Evolutionary conservation across 345 rosid species (phyloP), one percentile per base, ranked within the genome.

Genomic region (Chamaenerion angustifolium): DNA sequence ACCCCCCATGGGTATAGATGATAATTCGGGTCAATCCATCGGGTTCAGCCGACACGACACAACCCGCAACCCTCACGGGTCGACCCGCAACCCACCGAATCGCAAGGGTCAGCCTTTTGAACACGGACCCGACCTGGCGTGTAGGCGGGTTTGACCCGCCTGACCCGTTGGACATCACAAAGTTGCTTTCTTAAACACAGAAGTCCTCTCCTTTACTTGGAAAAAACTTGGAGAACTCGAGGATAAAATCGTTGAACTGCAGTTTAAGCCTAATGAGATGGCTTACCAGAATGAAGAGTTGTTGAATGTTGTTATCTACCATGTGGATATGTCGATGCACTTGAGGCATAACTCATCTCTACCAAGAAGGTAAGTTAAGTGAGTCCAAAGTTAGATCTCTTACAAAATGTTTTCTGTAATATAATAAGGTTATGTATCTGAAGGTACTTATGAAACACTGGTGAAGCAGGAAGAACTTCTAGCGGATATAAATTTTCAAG

Each of bases 261-360:
- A 78, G 44, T 67, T 72, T 16, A 90, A 74, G 69, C 72, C 85
- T 49, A 56, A 54, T 47, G 73, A 71, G 60, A 81, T 90, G 96
- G 87, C 98, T 27, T 72, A 40, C 51, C 89, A 83, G 74, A 83
- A 90, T 68, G 93, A 83, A 71, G 89, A 83, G 71, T 60, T 90
- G 72, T 71, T 86, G 58, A 66, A 80, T 66, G 87, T 80, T 64
- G 89, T 95, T 66, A 81, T 86, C 51, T 83, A 56, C 71, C 92
- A 85, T 6, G 87, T 86, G 55, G 83, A n/a, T n/a, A n/a, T n/a
- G n/a, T n/a, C n/a, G n/a, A 86, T 61, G 94, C 79, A 6, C 70
- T 81, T 51, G 96, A 90, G 76, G 85, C 94, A 53, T 96, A 83
- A 72, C 76, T 90, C 16, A 80, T 86, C 49, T 63, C 93, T 8